Base-by-base conservation (phyloP, 1,284 basidiomycete species). In the Chondrostereum purpureum region DNA sequence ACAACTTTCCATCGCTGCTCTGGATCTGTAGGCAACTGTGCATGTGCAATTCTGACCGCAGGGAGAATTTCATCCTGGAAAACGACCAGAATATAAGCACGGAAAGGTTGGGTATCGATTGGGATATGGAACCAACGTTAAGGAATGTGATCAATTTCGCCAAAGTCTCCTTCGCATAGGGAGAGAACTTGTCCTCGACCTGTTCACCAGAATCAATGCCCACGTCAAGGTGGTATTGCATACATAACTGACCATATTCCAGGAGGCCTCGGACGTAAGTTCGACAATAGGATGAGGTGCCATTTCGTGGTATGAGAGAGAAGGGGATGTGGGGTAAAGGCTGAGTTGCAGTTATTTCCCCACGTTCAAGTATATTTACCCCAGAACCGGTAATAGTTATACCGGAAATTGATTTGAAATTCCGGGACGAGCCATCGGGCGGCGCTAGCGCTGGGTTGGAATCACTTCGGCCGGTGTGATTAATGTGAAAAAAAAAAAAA, bases 111-210 rank as follows among this genome's bases (percentile, higher is more conserved):
- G n/a, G 53, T 16, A 56, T 39, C 3, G 39, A 31, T 23, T n/a
- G 39, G 16, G 18, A 37, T 31, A 20, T 23, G 16, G n/a, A 22
- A 63, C 77, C 53, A 51, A 88, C 92, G 69, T 92, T 81, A 47
- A 94, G 75, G 63, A 98, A 98, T 39, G 71, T 69, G 58, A 96
- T 79, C 46, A 98, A 77, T 58, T 87, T 92, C 42, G 79, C 73
- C 39, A 98, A 74, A 4, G 81, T 87, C 55, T 92, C 83, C 68
- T 92, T 94, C 31, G 84, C 95, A 56, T 78, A 89, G 10, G 83
- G 77, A 4, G 89, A 89, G 75, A 98, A 88, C 67, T 89, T 91
- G 72, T 91, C 86, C 69, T 93, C 88, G 46, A 94, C 71, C 91
- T 94, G 56, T 17, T 22, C 21, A 17, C 35, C 16, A 44, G 18